Base-by-base conservation (phyloP, 371 early-diverging fungal species). In the Mucor racemosus region DNA sequence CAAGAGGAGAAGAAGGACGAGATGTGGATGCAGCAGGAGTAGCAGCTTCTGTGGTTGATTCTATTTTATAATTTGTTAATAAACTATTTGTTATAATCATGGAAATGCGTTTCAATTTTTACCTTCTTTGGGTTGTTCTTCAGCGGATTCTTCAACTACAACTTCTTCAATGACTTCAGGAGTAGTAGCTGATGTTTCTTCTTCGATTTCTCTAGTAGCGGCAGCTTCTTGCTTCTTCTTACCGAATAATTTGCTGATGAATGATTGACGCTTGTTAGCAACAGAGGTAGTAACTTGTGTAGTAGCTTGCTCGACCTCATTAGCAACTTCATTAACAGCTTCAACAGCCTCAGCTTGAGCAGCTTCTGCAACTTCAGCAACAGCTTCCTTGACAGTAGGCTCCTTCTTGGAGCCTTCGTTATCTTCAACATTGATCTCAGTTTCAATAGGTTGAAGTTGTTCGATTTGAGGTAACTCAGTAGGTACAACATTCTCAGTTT, bases 201-300 rank as follows among this genome's bases (percentile, higher is more conserved):
- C 66, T 34, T 67, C 55, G 15, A 62, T 55, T 41, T 62, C 63
- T 11, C 33, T 53, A 11, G 55, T 55, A 7, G 46, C 21, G 11
- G 59, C 61, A 41, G 71, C 62, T 41, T 72, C 66, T 31, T 66
- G 86, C 58, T 90, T 73, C 67, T 83, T 84, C 33, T 86, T 88
- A 26, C 86, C 84, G 79, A 91, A 91, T 38, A 85, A 78, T 39
- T 76, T 76, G 55, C 88, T 88, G 33, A 90, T 86, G 70, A 88
- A 88, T 11, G 90, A 86, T 31, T 59, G 69, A 39, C 75, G 75
- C 58, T 77, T 75, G 60, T 75, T 53, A 17, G 60, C 17, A 35
- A 44, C 50, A 39, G 42, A 17, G 48, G 50, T 13, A 57, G 60
- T 34, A 39, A 54, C 38, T 34, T 60, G 46, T 9, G 67, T 31